A percentile compares a stretch with the other conserved stretches of the same genome.
These are phyloP conservation scores for Apium graveolens DNA, from an alignment of 129 eudicot species.

Conservation along the genomic window DNA sequence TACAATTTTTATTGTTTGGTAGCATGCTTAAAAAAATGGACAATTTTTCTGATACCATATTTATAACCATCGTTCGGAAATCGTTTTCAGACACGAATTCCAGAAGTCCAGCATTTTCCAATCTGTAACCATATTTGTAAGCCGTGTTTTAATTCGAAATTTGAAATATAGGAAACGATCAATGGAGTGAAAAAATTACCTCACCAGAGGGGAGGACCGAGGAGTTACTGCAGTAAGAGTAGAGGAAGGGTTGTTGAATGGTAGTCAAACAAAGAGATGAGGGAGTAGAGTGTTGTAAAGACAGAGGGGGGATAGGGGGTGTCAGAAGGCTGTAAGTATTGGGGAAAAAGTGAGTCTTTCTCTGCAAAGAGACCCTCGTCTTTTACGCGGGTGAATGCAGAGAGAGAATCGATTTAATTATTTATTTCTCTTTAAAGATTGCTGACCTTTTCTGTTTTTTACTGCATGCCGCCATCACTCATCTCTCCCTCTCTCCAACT, in stretches of 20 bases:
- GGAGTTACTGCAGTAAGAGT: no score
- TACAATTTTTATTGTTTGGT: no score
- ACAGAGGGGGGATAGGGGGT: neutral
- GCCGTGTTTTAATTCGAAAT: no score
- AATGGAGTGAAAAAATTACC: no score
- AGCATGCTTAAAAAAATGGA: no score
- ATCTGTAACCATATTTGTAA: no score
- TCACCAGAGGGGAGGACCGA: no score
- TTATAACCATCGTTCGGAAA: no score
- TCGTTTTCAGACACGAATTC: no score
- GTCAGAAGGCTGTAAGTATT: neutral
- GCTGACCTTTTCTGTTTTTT: conserved; percentile 7
- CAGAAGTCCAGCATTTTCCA: no score
- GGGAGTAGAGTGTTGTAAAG: neutral
- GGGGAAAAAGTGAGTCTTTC: conserved; percentile 5
- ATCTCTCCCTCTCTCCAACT: neutral
- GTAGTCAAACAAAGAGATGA: neutral
- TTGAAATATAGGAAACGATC: no score
- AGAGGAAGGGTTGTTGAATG: neutral
- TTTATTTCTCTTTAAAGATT: conserved; percentile 9
- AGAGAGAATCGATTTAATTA: neutral
- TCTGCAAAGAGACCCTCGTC: conserved; percentile 15
- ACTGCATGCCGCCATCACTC: conserved; percentile 3
- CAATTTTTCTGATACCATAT: no score
- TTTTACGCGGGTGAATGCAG: conserved; percentile 13